phyloP scores from a whole-genome alignment of 345 rosid genomes.

The Syzygium grande region DNA sequence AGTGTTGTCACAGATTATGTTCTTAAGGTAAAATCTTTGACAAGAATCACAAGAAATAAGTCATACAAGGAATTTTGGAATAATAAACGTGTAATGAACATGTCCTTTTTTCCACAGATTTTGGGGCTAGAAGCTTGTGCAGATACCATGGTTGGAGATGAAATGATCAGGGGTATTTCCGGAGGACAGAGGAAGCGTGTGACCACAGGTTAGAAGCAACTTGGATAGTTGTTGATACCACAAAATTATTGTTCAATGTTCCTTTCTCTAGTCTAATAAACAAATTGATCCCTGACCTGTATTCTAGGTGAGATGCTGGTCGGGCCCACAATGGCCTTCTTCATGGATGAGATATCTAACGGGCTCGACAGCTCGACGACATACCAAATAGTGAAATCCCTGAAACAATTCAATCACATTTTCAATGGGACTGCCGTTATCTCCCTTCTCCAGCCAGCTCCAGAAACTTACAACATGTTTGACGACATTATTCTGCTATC shows the following conservation, averaged over 20 bases:
- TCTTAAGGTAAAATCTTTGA: constrained; percentile 30
- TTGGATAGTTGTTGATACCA: background rate
- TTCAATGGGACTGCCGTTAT: constrained; percentile 53
- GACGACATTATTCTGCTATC: constrained; percentile 66
- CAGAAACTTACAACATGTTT: constrained; percentile 67
- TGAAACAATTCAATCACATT: constrained; percentile 46
- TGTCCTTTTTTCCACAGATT: constrained; percentile 9
- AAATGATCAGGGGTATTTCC: constrained; percentile 34
- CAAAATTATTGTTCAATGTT: background rate
- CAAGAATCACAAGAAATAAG: background rate
- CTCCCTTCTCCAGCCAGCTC: constrained; percentile 88
- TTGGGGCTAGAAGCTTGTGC: constrained; percentile 30
- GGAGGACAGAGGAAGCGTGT: constrained; percentile 41
- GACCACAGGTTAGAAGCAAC: constrained; percentile 18
- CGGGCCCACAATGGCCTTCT: constrained; percentile 54
- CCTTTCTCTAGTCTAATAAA: background rate
- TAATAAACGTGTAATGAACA: background rate
- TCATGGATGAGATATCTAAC: constrained; percentile 80
- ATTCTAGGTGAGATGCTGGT: constrained; percentile 62
- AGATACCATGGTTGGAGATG: constrained; percentile 29
- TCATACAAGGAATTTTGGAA: background rate
- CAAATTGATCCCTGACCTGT: background rate
- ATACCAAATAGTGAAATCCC: constrained; percentile 49
- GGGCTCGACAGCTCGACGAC: constrained; percentile 82
- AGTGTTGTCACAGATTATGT: constrained; percentile 45